Evolutionary conservation across 352 stramenopile genomes (phyloP), one percentile per base, ranked within the genome.

Genomic region (Thalassiosira livingstoniorum): DNA sequence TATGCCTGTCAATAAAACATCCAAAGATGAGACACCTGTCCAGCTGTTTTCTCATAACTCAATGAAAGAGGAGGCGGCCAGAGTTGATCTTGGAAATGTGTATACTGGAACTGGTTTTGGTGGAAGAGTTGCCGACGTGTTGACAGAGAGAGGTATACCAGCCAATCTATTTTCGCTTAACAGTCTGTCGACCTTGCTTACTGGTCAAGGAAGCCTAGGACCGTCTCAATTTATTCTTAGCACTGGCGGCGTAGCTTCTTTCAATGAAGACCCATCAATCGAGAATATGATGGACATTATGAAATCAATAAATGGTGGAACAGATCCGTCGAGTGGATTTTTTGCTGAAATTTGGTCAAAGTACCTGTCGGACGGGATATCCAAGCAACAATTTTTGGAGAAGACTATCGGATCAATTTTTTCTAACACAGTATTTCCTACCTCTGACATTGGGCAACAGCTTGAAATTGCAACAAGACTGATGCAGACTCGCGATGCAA

Each of bases 1-100:
- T 4, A 89, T 88, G 51, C 87, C 87, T 47, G 53, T 91, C 4
- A 65, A 75, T 45, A 62, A 63, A 25, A 54, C 71, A 1, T 89
- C 83, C 66, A 45, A 25, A 0, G 45, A 15, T 21, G 70, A 81
- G 58, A 82, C 62, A n/a, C 77, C 85, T 31, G 69, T 74, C 42
- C 63, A 79, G 29, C 51, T 93, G 11, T 92, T 88, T 74, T 70
- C 82, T 42, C 89, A 94, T 75, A 89, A 91, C 82, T 67, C 55
- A 0, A 88, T 88, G 85, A 57, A 0, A 42, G 15, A 47, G 7
- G 81, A 87, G 67, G 57, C 73, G 13, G 32, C 68, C 42, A 55
- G 71, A 15, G 64, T 78, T 51, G 85, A 90, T 68, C 5, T 85
- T 11, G 70, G 54, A 47, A 29, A 87, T 37, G 62, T 79, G 31